Percentiles rank a stretch among this genome's conserved stretches.
These are phyloP conservation scores for Chlorella sorokiniana DNA, from an alignment of 139 green algal species.

Conservation along the genomic window DNA sequence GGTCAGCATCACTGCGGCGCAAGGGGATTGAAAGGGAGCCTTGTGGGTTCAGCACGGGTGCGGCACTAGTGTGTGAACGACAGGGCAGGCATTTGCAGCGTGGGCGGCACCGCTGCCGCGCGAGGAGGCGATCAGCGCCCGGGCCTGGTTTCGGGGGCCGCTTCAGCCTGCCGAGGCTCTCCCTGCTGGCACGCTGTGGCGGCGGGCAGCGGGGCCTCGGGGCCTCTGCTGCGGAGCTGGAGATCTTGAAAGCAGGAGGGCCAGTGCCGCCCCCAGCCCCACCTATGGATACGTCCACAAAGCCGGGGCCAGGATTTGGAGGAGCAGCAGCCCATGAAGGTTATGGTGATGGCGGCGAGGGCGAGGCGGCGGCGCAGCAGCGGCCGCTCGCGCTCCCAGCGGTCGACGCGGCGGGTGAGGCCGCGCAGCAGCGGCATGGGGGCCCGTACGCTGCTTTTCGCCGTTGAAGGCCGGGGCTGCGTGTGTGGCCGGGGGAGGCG, in stretches of 20 bases:
- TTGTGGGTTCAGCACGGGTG: neutral
- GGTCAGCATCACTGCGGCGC: conserved; percentile 20
- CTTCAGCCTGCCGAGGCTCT: no score
- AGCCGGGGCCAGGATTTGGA: conserved; percentile 25
- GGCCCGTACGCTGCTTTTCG: neutral
- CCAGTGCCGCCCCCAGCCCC: no score
- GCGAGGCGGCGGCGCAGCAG: conserved; percentile 16
- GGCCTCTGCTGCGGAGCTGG: no score
- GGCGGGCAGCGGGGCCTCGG: no score
- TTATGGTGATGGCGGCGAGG: neutral
- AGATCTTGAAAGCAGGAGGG: no score
- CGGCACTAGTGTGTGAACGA: no score
- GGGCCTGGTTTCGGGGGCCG: no score
- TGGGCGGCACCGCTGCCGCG: no score
- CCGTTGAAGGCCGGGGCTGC: neutral
- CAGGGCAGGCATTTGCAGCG: no score
- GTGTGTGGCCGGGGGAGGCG: neutral
- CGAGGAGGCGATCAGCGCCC: no score
- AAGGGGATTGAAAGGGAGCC: neutral
- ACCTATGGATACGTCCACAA: conserved; percentile 25
- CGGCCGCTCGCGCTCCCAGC: conserved; percentile 11
- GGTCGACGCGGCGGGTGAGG: conserved; percentile 1
- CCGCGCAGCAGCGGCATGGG: conserved; percentile 8
- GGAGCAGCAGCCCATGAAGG: conserved; percentile 20
- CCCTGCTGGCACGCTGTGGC: no score